These are phyloP conservation scores for Pleurotus pulmonarius DNA, from an alignment of 768 basidiomycete species.

Conservation along the genomic window DNA sequence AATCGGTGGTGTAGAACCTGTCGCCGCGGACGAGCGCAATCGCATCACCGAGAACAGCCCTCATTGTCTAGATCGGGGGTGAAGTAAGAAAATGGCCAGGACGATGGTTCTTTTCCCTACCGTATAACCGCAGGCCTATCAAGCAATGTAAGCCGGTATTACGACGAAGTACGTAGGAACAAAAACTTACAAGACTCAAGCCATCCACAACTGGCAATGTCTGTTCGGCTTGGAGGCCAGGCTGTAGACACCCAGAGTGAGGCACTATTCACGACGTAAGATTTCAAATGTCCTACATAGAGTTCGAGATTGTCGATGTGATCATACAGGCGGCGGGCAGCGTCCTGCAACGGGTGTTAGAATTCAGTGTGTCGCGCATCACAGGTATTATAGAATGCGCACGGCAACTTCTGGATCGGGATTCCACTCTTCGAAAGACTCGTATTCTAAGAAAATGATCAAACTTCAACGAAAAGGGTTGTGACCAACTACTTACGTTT, in stretches of 20 bases:
- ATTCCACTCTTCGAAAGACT: conserved; percentile 54
- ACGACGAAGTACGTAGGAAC: no score
- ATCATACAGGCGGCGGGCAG: conserved; percentile 28
- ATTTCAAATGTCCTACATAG: conserved; percentile 14
- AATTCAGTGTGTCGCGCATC: no score
- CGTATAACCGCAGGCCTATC: conserved; percentile 60
- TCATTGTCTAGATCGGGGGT: not conserved
- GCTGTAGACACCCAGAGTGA: conserved; percentile 2
- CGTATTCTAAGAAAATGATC: conserved; percentile 26
- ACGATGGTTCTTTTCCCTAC: conserved; percentile 13
- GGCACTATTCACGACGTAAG: no score
- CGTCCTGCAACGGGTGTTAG: conserved; percentile 14
- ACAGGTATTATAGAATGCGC: conserved; percentile 3
- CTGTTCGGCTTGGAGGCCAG: conserved; percentile 44
- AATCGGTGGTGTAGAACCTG: conserved; percentile 48
- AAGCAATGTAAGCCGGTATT: no score
- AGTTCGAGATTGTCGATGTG: conserved; percentile 36
- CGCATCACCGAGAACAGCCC: conserved; percentile 51
- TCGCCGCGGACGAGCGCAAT: conserved; percentile 52
- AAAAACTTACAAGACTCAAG: conserved; percentile 24
- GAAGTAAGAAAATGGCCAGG: not conserved
- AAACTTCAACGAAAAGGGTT: no score
- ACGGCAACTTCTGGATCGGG: conserved; percentile 41
- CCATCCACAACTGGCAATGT: conserved; percentile 48
- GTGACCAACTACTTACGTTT: conserved; percentile 14